Conservation (phyloP, 768 basidiomycete genomes). For the Pleurotus ostreatus region DNA sequence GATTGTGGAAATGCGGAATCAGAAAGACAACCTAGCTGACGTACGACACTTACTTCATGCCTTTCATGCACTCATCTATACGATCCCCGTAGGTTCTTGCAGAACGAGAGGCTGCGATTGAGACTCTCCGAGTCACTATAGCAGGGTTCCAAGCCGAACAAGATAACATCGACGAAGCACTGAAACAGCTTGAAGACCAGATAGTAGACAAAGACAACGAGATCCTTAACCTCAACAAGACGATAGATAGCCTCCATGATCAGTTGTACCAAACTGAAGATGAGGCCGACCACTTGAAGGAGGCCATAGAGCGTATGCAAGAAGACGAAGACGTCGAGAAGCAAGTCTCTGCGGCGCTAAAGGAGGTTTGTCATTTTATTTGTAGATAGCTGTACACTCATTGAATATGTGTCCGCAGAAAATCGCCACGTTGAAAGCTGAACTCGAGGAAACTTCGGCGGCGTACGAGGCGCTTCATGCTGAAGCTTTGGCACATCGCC, state of each 20-base stretch:
- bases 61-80: neutral
- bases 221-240: conserved; percentile 65
- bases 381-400: neutral
- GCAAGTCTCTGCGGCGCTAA: conserved; percentile 65
- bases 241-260: conserved; percentile 78
- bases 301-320: conserved; percentile 61
- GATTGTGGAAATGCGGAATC: conserved; percentile 73
- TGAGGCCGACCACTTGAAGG: conserved; percentile 71
- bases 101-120: conserved; percentile 77
- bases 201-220: conserved; percentile 78
- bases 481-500: conserved; percentile 64
- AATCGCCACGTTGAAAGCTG: conserved; percentile 55
- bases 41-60: conserved; percentile 26
- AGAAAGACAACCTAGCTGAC: conserved; percentile 77
- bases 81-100: conserved; percentile 51
- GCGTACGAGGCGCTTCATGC: conserved; percentile 59
- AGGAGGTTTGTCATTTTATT: conserved; percentile 54
- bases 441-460: conserved; percentile 63
- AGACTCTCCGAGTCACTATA: conserved; percentile 68
- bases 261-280: conserved; percentile 85
- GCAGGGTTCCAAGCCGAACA: conserved; percentile 74
- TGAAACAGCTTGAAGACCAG: conserved; percentile 75
- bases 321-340: conserved; percentile 79
- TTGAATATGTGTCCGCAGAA: conserved; percentile 42
- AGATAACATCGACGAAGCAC: conserved; percentile 67